Percentiles rank a stretch among this genome's conserved stretches.
phyloP scores from a whole-genome alignment of 352 stramenopile genomes.

The Phytophthora fragariae region DNA sequence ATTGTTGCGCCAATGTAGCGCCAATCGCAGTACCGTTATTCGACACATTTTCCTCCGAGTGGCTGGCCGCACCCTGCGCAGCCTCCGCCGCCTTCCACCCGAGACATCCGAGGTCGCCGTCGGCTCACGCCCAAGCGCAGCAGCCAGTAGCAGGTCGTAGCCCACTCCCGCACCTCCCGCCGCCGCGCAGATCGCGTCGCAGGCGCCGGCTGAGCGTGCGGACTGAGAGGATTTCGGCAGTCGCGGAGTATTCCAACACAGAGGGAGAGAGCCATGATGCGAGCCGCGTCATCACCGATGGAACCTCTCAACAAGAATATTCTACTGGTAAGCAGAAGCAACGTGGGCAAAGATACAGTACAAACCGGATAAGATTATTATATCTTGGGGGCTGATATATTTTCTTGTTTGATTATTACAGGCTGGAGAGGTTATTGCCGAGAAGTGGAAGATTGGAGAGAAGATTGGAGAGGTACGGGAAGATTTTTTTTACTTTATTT shows the following conservation, averaged over 20 bases:
- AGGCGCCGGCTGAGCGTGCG: neutral
- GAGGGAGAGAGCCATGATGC: conserved; percentile 28
- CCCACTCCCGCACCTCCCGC: neutral
- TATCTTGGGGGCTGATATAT: conserved; percentile 2
- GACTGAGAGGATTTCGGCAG: neutral
- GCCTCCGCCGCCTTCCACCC: neutral
- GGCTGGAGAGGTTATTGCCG: conserved; percentile 83
- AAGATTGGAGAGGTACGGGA: conserved; percentile 86
- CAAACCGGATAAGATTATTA: too few relatives aligned
- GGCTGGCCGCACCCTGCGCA: conserved; percentile 4
- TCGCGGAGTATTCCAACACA: neutral
- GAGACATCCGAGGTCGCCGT: neutral
- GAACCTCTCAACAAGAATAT: conserved; percentile 88
- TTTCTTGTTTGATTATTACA: conserved; percentile 28
- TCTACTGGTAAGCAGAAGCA: conserved; percentile 52
- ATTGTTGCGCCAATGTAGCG: too few relatives aligned
- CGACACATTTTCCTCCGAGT: conserved; percentile 8
- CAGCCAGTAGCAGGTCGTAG: neutral
- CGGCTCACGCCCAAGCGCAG: neutral
- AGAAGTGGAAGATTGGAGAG: conserved; percentile 87
- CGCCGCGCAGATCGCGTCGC: neutral
- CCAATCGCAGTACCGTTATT: too few relatives aligned
- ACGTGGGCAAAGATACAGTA: conserved; percentile 2
- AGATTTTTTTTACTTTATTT: conserved; percentile 4
- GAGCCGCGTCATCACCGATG: conserved; percentile 52